Conservation (phyloP, 2,329 filamentous ascomycete genomes). For the Colletotrichum plurivorum region DNA sequence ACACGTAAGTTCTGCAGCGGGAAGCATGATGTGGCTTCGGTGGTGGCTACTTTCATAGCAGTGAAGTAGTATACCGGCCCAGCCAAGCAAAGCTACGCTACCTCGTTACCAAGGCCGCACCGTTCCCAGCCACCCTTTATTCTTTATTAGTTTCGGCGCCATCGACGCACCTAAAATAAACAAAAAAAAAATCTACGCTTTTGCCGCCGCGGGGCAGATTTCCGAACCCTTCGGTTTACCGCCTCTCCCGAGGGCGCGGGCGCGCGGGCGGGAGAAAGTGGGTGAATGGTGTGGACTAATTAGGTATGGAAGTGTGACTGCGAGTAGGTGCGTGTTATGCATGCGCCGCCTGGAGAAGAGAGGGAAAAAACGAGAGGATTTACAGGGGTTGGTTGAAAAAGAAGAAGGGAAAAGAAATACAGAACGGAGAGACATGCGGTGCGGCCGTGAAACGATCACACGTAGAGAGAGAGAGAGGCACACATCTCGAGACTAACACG, state of each 20-base stretch:
- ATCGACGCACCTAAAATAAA: neutral
- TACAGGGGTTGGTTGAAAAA: too few species aligned
- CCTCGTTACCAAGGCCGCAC: neutral
- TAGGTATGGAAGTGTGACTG: too few species aligned
- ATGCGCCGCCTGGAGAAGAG: too few species aligned
- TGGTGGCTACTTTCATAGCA: neutral
- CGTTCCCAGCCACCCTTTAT: conserved; percentile 2
- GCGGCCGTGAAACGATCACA: neutral
- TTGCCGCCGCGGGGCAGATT: neutral
- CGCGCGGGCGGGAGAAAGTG: neutral
- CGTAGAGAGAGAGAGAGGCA: neutral
- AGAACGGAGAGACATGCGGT: too few species aligned
- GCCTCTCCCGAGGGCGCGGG: conserved; percentile 13
- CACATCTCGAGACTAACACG: too few species aligned
- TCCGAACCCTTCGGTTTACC: conserved; percentile 2
- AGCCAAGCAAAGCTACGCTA: neutral
- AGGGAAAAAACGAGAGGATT: too few species aligned
- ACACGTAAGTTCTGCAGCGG: conserved; percentile 37
- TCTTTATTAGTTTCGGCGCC: neutral
- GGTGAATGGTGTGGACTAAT: too few species aligned
- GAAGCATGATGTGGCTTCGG: conserved; percentile 1
- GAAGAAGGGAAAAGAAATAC: too few species aligned
- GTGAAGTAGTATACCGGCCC: too few species aligned
- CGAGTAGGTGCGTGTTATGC: too few species aligned
- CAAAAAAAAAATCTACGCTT: neutral